A percentile compares a stretch with the other conserved stretches of the same genome.
Evolutionary conservation across 208 protist species (phyloP).

Genomic region (Spongospora subterranea): DNA sequence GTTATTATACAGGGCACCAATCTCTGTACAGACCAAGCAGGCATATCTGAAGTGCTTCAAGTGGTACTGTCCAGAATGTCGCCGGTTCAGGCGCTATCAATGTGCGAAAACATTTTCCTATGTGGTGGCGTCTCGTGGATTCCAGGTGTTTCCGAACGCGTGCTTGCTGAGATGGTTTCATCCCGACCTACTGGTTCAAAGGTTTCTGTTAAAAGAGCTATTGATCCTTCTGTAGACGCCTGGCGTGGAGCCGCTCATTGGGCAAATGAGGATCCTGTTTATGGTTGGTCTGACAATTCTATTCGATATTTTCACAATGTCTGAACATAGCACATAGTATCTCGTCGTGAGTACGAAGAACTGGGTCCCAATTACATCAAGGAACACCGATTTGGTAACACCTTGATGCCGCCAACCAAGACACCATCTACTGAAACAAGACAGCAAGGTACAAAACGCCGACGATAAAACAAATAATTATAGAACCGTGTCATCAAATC

Average conservation of each 20-base stretch:
- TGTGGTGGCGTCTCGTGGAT: not conserved
- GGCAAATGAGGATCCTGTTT: not conserved
- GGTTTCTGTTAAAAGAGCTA: not conserved
- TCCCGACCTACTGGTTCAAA: not conserved
- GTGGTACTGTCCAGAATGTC: not conserved
- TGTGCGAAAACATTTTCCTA: constrained; percentile 9
- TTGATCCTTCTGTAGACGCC: not conserved
- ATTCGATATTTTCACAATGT: constrained; percentile 25
- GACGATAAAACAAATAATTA: too few species aligned
- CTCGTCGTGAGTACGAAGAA: not conserved
- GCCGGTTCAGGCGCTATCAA: not conserved
- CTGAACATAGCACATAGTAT: not conserved
- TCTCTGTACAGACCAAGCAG: constrained; percentile 3
- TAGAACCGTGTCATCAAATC: too few species aligned
- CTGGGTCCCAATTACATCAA: not conserved
- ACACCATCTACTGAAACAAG: too few species aligned
- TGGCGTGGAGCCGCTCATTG: constrained; percentile 29
- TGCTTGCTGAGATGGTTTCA: not conserved
- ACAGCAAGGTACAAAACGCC: too few species aligned
- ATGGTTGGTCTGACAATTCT: not conserved
- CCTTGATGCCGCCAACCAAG: too few species aligned
- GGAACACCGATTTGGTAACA: constrained; percentile 27
- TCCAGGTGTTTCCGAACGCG: not conserved
- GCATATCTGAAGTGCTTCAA: constrained; percentile 4
- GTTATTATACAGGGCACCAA: not conserved